phyloP scores from a whole-genome alignment of 768 basidiomycete genomes.

The Multifurca ochricompacta region DNA sequence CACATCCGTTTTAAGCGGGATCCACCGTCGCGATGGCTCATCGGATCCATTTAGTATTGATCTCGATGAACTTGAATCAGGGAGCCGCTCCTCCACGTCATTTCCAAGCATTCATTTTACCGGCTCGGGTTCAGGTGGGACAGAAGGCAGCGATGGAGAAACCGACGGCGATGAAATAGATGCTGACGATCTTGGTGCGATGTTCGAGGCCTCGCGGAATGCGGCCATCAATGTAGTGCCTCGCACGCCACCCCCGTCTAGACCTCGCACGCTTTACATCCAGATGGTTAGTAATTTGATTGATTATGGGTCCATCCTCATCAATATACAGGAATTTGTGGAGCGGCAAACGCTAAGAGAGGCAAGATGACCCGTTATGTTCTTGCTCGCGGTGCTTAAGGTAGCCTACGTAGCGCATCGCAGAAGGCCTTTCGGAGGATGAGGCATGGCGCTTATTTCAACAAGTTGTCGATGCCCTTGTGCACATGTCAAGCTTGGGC shows the following conservation, averaged over 20 bases:
- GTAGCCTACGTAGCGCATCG: constrained; percentile 45
- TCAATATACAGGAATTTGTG: constrained; percentile 63
- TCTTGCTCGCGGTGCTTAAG: not conserved
- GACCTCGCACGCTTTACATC: constrained; percentile 68
- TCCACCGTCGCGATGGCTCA: constrained; percentile 17
- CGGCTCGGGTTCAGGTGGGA: constrained; percentile 30
- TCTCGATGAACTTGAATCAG: constrained; percentile 52
- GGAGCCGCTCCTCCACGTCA: constrained; percentile 41
- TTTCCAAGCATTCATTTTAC: constrained; percentile 85
- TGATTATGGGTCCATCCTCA: not conserved
- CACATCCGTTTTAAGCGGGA: constrained; percentile 50
- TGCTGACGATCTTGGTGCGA: constrained; percentile 26
- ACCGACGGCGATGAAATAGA: constrained; percentile 34
- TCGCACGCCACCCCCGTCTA: constrained; percentile 7
- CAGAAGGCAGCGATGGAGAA: constrained; percentile 39
- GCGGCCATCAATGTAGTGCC: constrained; percentile 15
- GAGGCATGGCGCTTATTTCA: constrained; percentile 88
- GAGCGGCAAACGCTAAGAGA: constrained; percentile 87
- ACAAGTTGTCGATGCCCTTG: constrained; percentile 83
- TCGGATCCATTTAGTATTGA: constrained; percentile 56
- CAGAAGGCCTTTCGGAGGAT: constrained; percentile 73
- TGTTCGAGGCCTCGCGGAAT: constrained; percentile 2
- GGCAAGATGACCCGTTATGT: constrained; percentile 32
- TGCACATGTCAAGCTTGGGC: constrained; percentile 82
- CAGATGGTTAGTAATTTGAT: constrained; percentile 64